A percentile compares a stretch with the other conserved stretches of the same genome.
Evolutionary conservation across 257 asterid species (phyloP).

Genomic region (Coffea eugenioides): DNA sequence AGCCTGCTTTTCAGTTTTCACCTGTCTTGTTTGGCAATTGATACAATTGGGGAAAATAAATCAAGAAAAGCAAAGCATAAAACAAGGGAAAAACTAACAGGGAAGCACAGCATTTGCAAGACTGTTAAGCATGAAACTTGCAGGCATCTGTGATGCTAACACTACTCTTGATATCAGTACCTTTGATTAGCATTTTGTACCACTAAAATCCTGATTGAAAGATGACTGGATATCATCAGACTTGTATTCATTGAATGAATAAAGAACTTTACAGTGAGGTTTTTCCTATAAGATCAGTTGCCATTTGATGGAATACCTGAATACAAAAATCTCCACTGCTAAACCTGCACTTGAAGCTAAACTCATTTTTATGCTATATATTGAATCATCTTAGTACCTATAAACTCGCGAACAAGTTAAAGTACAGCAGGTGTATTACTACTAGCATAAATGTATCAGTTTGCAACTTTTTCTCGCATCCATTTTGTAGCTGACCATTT

Average conservation of each 20-base stretch:
- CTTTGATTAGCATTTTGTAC: not conserved
- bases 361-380: too few relatives aligned
- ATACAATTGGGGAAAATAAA: too few relatives aligned
- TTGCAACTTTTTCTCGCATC: constrained; percentile 64
- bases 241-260: not conserved
- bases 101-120: too few relatives aligned
- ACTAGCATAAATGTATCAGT: constrained; percentile 15
- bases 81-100: too few relatives aligned
- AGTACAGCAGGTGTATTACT: not conserved
- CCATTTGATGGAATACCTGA: not conserved
- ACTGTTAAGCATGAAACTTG: too few relatives aligned
- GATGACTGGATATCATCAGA: not conserved
- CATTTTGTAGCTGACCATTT: constrained; percentile 94
- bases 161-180: too few relatives aligned
- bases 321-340: too few relatives aligned
- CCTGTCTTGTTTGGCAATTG: too few relatives aligned
- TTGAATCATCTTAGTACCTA: not conserved
- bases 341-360: too few relatives aligned
- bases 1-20: too few relatives aligned
- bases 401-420: not conserved
- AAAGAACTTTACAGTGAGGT: constrained; percentile 20
- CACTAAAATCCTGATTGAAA: not conserved
- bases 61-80: too few relatives aligned
- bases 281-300: constrained; percentile 1
- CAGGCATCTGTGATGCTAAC: too few relatives aligned